Percentiles rank a stretch among this genome's conserved stretches.
phyloP scores from a whole-genome alignment of 305 asterid species.

The Fraxinus platypoda region DNA sequence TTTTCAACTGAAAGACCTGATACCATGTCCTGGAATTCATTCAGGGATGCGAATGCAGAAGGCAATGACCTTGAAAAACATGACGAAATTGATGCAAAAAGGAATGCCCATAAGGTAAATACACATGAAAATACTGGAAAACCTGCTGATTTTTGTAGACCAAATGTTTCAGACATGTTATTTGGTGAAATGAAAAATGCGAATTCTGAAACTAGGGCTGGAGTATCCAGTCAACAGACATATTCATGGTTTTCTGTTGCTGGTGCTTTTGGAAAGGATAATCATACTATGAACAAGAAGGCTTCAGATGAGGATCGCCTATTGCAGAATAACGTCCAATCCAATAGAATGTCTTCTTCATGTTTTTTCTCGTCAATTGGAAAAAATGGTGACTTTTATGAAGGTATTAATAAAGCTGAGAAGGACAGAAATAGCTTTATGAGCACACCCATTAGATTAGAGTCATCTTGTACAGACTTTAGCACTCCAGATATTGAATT shows the following conservation, averaged over 20 bases:
- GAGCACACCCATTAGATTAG: conserved; percentile 29
- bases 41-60: conserved; percentile 18
- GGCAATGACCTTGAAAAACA: conserved; percentile 18
- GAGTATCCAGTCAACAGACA: conserved; percentile 12
- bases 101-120: conserved; percentile 6
- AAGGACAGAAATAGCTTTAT: conserved; percentile 36
- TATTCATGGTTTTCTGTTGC: conserved; percentile 22
- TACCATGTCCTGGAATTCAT: conserved; percentile 6
- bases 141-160: conserved; percentile 12
- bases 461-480: conserved; percentile 36
- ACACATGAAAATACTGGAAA: conserved; percentile 14
- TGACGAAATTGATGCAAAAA: conserved; percentile 10
- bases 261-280: conserved; percentile 32
- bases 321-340: conserved; percentile 23
- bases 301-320: conserved; percentile 27
- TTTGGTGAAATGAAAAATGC: conserved; percentile 10
- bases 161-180: conserved; percentile 6
- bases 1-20: conserved; percentile 23
- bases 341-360: conserved; percentile 22
- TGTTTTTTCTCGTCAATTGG: conserved; percentile 31
- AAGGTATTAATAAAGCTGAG: conserved; percentile 36
- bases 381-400: conserved; percentile 22
- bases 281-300: conserved; percentile 34
- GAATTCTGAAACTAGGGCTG: conserved; percentile 9
- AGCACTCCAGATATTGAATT: conserved; percentile 42